phyloP scores from a whole-genome alignment of 352 stramenopile genomes.

The Halophytophthora batemanensis region DNA sequence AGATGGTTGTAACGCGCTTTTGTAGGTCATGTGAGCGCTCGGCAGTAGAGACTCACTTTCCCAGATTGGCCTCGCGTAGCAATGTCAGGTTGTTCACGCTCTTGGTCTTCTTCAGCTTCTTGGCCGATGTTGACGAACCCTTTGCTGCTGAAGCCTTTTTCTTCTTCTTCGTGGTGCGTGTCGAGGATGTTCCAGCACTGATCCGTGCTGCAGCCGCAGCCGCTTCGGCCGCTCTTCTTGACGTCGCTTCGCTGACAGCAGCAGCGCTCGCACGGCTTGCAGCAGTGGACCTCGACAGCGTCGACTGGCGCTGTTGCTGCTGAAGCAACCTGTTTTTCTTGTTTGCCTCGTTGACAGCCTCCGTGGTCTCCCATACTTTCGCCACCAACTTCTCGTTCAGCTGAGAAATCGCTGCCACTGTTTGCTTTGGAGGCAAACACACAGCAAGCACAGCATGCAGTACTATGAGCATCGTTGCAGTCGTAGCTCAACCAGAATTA shows the following conservation, averaged over 20 bases:
- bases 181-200: not conserved
- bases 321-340: conserved; percentile 61
- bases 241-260: conserved; percentile 7
- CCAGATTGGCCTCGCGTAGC: conserved; percentile 61
- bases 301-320: conserved; percentile 45
- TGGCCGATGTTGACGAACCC: conserved; percentile 7
- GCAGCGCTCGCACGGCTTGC: conserved; percentile 44
- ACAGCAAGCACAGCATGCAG: not conserved
- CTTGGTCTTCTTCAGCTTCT: conserved; percentile 42
- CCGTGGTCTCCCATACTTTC: conserved; percentile 61
- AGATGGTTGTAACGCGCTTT: not conserved
- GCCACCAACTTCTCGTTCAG: conserved; percentile 69
- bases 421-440: conserved; percentile 38
- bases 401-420: conserved; percentile 56
- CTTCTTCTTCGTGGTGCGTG: conserved; percentile 23
- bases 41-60: conserved; percentile 39
- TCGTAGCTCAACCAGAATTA: no score
- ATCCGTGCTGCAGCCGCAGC: conserved; percentile 2
- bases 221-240: conserved; percentile 15
- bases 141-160: conserved; percentile 10
- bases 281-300: conserved; percentile 47
- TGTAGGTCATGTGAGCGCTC: not conserved
- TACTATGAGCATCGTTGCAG: not conserved
- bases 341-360: conserved; percentile 44
- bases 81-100: conserved; percentile 57